Conservation (phyloP, 768 basidiomycete genomes). For the Tricholoma sp. region DNA sequence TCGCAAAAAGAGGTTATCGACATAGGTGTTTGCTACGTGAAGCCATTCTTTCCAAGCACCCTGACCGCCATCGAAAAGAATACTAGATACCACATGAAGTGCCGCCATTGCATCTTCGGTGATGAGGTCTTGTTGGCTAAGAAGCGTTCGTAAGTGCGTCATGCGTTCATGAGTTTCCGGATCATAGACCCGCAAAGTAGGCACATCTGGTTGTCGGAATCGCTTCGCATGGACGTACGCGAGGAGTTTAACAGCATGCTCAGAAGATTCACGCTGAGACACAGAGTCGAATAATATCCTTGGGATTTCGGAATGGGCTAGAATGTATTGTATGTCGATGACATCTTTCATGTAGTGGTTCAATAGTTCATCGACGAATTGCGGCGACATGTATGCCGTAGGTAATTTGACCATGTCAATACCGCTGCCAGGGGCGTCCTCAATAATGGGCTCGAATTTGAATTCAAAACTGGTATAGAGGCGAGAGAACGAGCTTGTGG, state of each 20-base stretch:
- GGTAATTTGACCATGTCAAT: background rate
- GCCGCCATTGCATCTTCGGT: conserved; percentile 78
- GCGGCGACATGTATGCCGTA: conserved; percentile 13
- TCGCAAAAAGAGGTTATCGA: conserved; percentile 37
- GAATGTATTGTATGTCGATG: conserved; percentile 63
- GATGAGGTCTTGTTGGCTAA: conserved; percentile 23
- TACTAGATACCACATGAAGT: conserved; percentile 68
- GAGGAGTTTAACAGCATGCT: conserved; percentile 58
- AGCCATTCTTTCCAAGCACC: conserved; percentile 71
- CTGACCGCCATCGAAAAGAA: conserved; percentile 72
- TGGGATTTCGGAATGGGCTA: conserved; percentile 47
- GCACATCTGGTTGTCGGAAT: conserved; percentile 14
- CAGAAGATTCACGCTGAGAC: conserved; percentile 38
- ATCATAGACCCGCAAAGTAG: conserved; percentile 21
- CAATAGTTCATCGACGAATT: conserved; percentile 24
- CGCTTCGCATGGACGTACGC: conserved; percentile 47
- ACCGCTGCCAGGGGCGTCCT: background rate
- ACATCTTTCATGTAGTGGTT: conserved; percentile 56
- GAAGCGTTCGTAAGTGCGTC: conserved; percentile 17
- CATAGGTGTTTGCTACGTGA: conserved; percentile 52
- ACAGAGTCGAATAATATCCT: conserved; percentile 48
- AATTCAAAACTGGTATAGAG: conserved; percentile 14
- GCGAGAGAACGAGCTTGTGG: conserved; percentile 23
- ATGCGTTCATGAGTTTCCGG: conserved; percentile 18
- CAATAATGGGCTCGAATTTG: background rate